Evolutionary conservation across 768 basidiomycete species (phyloP), one percentile per base, ranked within the genome.

Genomic region (Mycena olivaceomarginata): DNA sequence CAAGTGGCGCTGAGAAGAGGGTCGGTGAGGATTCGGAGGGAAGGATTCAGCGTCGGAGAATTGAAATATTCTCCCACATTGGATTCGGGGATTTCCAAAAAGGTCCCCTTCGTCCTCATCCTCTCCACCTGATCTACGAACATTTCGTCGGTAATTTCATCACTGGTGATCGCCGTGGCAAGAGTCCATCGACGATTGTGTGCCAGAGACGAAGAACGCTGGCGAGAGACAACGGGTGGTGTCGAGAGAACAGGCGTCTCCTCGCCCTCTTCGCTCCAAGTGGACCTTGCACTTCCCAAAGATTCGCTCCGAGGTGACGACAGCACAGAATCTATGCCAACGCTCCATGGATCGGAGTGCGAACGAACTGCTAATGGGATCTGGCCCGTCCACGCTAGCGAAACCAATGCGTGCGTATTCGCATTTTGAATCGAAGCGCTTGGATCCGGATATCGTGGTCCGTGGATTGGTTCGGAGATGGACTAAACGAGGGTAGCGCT

Each of bases 81-180:
- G n/a, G 40, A 48, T 46, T 40, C 75, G 59, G 67, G 9, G 46
- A 53, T 40, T 64, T 70, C 51, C 71, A 79, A 68, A 74, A 82
- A 74, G 78, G 81, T 63, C 77, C 82, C 81, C 80, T 73, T 74
- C 41, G 76, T 81, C 41, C 88, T 83, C 77, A 91, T 88, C 25
- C 82, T 82, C 80, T 92, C 91, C 37, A 92, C 84, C 63, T 85
- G 85, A 64, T 88, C 84, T 8, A 92, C 86, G 13, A 92, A 83
- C 46, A 84, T 87, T 77, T 91, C 91, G 80, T 92, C 90, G 3
- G 90, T 86, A 65, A 91, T 84, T 20, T 83, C 87, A 39, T 91
- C 88, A 64, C 91, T 89, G 39, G 87, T 90, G 75, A 92, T 88
- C 18, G 89, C 90, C 81, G 88, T 89, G 2, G 89, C 89, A 63